These are phyloP conservation scores for Fusarium xyrophilum DNA, from an alignment of 2,329 filamentous ascomycete genomes.

Conservation along the genomic window DNA sequence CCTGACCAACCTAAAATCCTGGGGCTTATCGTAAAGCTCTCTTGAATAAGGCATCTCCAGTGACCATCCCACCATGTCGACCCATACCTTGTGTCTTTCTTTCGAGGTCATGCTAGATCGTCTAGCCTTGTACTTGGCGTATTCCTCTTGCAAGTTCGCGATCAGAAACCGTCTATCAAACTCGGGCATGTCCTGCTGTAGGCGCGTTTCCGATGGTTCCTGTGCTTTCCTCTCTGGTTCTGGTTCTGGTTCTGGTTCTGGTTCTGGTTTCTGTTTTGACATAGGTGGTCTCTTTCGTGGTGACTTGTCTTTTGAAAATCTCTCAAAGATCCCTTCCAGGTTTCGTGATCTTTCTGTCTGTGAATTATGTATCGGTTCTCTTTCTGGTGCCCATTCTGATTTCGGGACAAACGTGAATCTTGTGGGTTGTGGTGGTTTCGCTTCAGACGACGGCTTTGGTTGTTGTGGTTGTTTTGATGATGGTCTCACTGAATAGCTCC, in stretches of 20 bases:
- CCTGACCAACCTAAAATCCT: neutral
- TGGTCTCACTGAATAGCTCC: neutral
- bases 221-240: neutral
- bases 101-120: neutral
- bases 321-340: too few relatives aligned
- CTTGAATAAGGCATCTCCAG: slow-evolving; percentile 8
- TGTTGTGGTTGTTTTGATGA: neutral
- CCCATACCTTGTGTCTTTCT: neutral
- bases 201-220: neutral
- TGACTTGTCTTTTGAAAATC: too few relatives aligned
- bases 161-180: neutral
- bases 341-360: neutral
- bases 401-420: neutral
- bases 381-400: neutral
- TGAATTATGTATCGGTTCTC: neutral
- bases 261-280: neutral
- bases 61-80: neutral
- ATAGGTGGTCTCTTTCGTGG: neutral
- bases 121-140: neutral
- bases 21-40: neutral
- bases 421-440: neutral
- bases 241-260: neutral
- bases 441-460: too few relatives aligned
- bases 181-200: neutral
- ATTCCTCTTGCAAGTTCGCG: neutral